Evolutionary conservation across 768 basidiomycete genomes (phyloP), one percentile per base, ranked within the genome.

Genomic region (Suillus spraguei): DNA sequence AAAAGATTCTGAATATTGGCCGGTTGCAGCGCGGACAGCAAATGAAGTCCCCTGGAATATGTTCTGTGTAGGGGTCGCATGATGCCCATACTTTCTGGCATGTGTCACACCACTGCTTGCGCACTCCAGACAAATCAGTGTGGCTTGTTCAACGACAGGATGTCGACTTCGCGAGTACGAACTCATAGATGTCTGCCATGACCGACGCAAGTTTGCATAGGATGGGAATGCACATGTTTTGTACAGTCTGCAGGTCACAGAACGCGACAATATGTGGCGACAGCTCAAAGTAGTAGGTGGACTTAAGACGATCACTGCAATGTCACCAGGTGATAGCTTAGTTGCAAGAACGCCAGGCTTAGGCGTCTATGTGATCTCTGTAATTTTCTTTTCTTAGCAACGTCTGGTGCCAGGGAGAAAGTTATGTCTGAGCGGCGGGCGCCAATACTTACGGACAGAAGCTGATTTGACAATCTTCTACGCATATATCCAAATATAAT

Each of bases 341-440:
- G n/a, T n/a, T n/a, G n/a, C n/a, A n/a, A n/a, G 33, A 7, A 53
- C 9, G 32, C 5, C 20, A 11, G 9, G 28, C 50, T 20, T 33
- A 35, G 52, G 52, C 32, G 14, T 53, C 52, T 53, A 28, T 2
- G n/a, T n/a, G 52, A 33, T 53, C 17, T 20, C 10, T n/a, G 20
- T 35, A 11, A 53, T 53, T 53, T 53, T 35, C 52, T 35, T n/a
- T 53, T 53, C 52, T 32, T 35, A 53, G 52, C 52, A 33, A n/a
- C 20, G 32, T 20, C 10, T 35, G 33, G 33, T 53, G 33, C 33
- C 32, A 52, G 17, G 32, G 32, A 17, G 16, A 52, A 52, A 32
- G 33, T 6, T 13, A 53, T 10, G 28, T 33, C 17, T 52, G 32
- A 50, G 14, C 28, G 7, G 24, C 17, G 49, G 28, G 24, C 14